Evolutionary conservation across 768 basidiomycete genomes (phyloP), one percentile per base, ranked within the genome.

Genomic region (Ramaria rubella): DNA sequence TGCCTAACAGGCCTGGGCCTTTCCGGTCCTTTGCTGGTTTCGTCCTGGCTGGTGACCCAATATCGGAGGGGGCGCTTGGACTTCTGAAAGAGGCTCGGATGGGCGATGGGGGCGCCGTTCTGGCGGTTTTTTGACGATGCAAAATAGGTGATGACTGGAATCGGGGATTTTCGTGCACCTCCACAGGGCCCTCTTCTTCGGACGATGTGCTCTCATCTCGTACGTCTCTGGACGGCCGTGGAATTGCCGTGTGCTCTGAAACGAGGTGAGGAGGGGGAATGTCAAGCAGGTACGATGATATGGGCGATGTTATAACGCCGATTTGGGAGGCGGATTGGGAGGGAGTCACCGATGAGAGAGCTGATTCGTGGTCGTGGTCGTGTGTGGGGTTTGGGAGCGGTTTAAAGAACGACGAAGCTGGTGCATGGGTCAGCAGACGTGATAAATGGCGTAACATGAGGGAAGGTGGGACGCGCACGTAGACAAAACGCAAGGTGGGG

Each of bases 251-350:
- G 12, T 36, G 26, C 9, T 46, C 56, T 42, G 46, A 44, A 14
- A 58, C 30, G 19, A 11, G 49, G 57, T 83, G 82, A 3, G 82
- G 77, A 0, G 82, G 78, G 0, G 80, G 81, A 55, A 83, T 69
- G 19, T 64, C 44, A 55, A 74, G 61, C 24, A 63, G 63, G 45
- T 70, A 62, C 11, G 45, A 50, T 27, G 42, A 33, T 26, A 26
- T 30, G 11, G 50, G 8, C 5, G 17, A 23, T 8, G 43, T 33
- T 58, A 61, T 55, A 48, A 65, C 56, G 44, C 70, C 69, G 49
- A 77, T 73, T 68, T 89, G 85, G 17, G 87, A 88, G 2, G 84
- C 84, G 2, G 85, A 87, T 60, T 87, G 87, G 5, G 86, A 88
- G n/a, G 86, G 86, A 0, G 81, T 79, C 59, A 87, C 71, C 1